These are phyloP conservation scores for Thelonectria olida DNA, from an alignment of 2,329 filamentous ascomycete species.

Conservation along the genomic window DNA sequence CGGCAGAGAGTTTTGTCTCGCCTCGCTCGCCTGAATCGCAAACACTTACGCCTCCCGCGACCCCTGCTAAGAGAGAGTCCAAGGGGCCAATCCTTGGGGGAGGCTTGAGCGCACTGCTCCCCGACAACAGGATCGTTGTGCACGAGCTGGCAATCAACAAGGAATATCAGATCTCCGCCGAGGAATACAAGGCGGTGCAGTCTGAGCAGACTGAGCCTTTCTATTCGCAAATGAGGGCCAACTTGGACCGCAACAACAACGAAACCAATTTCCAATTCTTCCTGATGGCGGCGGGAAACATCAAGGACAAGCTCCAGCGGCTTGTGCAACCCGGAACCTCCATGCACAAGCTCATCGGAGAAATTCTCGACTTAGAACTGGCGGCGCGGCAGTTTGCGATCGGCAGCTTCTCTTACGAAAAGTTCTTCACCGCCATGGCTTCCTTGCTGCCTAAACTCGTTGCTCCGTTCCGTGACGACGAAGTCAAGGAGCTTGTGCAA, in stretches of 20 bases:
- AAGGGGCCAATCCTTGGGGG: conserved; percentile 48
- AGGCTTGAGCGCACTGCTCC: conserved; percentile 65
- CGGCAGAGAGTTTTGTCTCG: conserved; percentile 48
- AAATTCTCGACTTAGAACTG: conserved; percentile 77
- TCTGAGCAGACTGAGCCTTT: conserved; percentile 57
- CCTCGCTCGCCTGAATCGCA: conserved; percentile 56
- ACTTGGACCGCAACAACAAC: conserved; percentile 71
- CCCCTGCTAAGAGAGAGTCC: conserved; percentile 53
- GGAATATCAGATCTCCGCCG: conserved; percentile 75
- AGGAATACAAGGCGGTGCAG: conserved; percentile 67
- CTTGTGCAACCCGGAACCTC: conserved; percentile 76
- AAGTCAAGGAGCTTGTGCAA: conserved; percentile 74
- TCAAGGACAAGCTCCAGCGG: conserved; percentile 76
- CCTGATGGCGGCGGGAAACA: conserved; percentile 74
- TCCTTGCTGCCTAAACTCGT: conserved; percentile 81
- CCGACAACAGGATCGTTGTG: conserved; percentile 77
- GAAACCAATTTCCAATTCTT: conserved; percentile 75
- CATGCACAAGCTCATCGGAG: conserved; percentile 78
- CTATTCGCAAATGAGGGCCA: conserved; percentile 68
- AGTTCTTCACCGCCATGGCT: conserved; percentile 81
- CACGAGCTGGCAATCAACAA: conserved; percentile 84
- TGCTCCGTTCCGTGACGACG: conserved; percentile 80
- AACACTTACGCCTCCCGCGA: conserved; percentile 63
- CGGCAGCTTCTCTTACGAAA: conserved; percentile 82
- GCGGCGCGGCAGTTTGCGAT: conserved; percentile 74